A percentile compares a stretch with the other conserved stretches of the same genome.
Conservation (phyloP, 2,329 filamentous ascomycete species). For the Monascus ruber region DNA sequence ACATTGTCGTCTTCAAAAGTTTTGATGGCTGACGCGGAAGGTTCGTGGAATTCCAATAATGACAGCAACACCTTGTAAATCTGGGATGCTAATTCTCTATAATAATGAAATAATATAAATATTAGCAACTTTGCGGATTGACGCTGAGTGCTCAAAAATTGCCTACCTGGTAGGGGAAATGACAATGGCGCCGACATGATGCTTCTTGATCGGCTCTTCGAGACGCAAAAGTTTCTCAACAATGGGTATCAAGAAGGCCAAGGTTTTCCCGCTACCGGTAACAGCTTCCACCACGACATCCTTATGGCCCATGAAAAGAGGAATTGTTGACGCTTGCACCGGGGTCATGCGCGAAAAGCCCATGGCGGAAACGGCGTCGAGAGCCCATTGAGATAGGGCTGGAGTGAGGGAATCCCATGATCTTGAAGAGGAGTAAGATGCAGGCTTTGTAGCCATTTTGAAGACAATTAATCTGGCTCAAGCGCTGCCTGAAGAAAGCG, state of each 20-base stretch:
- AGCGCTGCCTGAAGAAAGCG: neutral
- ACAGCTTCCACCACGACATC: constrained; percentile 90
- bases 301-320: constrained; percentile 78
- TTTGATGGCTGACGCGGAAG: constrained; percentile 48
- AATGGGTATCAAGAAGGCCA: constrained; percentile 74
- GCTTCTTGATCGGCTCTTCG: constrained; percentile 73
- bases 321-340: constrained; percentile 85
- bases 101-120: neutral
- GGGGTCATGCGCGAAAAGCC: constrained; percentile 82
- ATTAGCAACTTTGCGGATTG: constrained; percentile 2
- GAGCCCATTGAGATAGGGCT: constrained; percentile 66
- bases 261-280: constrained; percentile 81
- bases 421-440: constrained; percentile 33
- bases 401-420: constrained; percentile 61
- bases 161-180: constrained; percentile 65
- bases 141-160: neutral
- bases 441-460: constrained; percentile 32
- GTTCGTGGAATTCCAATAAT: constrained; percentile 69
- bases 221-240: constrained; percentile 70
- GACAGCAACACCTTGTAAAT: constrained; percentile 72
- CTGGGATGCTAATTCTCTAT: constrained; percentile 76
- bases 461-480: constrained; percentile 1
- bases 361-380: constrained; percentile 73
- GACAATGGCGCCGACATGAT: constrained; percentile 83
- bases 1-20: constrained; percentile 33